A percentile compares a stretch with the other conserved stretches of the same genome.
Evolutionary conservation across 108 stramenopile genomes (phyloP).

Genomic region (Discostella pseudostelligera): DNA sequence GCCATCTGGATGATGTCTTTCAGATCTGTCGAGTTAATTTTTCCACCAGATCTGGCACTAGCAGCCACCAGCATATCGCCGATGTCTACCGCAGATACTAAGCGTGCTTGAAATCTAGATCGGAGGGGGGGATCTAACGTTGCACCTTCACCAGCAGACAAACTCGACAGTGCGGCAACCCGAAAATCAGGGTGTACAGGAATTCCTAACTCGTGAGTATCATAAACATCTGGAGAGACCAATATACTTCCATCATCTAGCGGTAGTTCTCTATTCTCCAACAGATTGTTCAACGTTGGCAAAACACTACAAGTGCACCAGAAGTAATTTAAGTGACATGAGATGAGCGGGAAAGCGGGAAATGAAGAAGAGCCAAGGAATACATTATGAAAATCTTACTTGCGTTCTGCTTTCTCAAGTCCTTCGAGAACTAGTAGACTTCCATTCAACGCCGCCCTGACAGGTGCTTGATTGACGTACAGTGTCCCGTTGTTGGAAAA

Average conservation of each 20-base stretch:
- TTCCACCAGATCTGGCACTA: constrained; percentile 29
- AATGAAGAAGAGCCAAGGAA: not conserved
- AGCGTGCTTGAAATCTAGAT: constrained; percentile 68
- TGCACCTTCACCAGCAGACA: constrained; percentile 52
- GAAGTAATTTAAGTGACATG: not conserved
- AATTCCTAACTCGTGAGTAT: constrained; percentile 20
- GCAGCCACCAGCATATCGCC: constrained; percentile 44
- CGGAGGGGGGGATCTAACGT: constrained; percentile 81
- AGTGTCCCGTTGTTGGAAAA: constrained; percentile 25
- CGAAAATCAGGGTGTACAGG: constrained; percentile 76
- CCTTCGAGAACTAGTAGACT: constrained; percentile 85
- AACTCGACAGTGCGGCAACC: constrained; percentile 65
- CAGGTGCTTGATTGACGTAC: constrained; percentile 81
- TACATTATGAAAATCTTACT: not conserved
- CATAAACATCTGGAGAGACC: constrained; percentile 28
- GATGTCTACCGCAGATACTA: constrained; percentile 27
- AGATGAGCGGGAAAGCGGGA: not conserved
- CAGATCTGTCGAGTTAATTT: constrained; percentile 16
- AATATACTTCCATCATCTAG: constrained; percentile 78
- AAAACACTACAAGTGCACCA: constrained; percentile 53
- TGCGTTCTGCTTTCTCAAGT: constrained; percentile 81
- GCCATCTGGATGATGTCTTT: constrained; percentile 33
- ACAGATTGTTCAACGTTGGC: constrained; percentile 83
- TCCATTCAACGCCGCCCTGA: constrained; percentile 83
- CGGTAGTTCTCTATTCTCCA: constrained; percentile 82